A percentile compares a stretch with the other conserved stretches of the same genome.
Conservation (phyloP, 192 early-diverging fungal species). For the Allomyces macrogynus region DNA sequence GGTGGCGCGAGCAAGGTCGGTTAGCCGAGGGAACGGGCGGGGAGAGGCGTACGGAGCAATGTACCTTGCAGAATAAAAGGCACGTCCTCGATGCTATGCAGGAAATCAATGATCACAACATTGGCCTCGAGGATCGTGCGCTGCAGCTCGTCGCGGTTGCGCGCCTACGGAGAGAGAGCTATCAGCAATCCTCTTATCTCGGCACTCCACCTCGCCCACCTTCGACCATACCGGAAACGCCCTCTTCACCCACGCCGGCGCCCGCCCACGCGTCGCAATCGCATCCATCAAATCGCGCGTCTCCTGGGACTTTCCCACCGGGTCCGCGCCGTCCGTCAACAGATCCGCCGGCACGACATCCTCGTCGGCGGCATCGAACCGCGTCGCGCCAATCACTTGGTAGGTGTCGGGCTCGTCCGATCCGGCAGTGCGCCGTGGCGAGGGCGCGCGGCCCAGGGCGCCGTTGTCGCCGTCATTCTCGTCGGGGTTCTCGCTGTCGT, state of each 20-base stretch:
- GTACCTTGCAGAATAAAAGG: conserved; percentile 29
- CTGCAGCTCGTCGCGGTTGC: conserved; percentile 16
- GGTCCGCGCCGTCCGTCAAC: background rate
- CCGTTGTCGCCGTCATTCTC: conserved; percentile 10
- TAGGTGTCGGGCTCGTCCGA: conserved; percentile 11
- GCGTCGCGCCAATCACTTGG: conserved; percentile 21
- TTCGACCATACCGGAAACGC: conserved; percentile 1
- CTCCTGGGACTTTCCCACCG: background rate
- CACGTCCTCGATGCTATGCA: conserved; percentile 27
- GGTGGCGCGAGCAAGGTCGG: background rate
- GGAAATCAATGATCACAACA: conserved; percentile 33
- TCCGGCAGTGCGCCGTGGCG: conserved; percentile 3
- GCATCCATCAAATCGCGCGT: conserved; percentile 5
- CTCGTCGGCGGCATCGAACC: background rate
- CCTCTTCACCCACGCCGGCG: background rate
- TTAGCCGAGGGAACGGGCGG: background rate
- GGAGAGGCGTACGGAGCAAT: background rate
- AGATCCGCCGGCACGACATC: background rate
- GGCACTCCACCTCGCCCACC: background rate
- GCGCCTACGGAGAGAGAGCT: background rate
- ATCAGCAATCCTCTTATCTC: background rate
- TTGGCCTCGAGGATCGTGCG: conserved; percentile 19
- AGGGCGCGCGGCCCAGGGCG: conserved; percentile 3
- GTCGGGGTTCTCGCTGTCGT: conserved; percentile 5
- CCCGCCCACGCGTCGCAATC: background rate